Percentiles rank a stretch among this genome's conserved stretches.
These are phyloP conservation scores for Pisolithus microcarpus DNA, from an alignment of 768 basidiomycete species.

Conservation along the genomic window DNA sequence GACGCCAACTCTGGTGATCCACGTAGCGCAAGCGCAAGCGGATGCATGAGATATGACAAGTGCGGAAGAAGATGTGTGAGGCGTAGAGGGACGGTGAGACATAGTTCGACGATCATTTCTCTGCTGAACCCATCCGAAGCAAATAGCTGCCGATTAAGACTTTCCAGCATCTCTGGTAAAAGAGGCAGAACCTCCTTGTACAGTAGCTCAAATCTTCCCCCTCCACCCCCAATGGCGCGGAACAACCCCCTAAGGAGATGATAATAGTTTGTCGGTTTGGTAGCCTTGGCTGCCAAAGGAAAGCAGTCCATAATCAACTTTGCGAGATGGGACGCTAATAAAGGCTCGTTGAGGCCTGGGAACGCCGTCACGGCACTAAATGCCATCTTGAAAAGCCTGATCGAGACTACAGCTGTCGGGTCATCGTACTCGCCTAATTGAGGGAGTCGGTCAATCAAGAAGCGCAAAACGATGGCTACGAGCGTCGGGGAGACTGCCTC, in stretches of 20 bases:
- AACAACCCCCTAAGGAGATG: slow-evolving; percentile 88
- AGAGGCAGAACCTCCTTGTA: slow-evolving; percentile 96
- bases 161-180: slow-evolving; percentile 95
- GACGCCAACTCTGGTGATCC: slow-evolving; percentile 86
- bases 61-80: slow-evolving; percentile 94
- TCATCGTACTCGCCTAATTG: slow-evolving; percentile 82
- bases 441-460: slow-evolving; percentile 76
- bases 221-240: slow-evolving; percentile 85
- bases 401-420: slow-evolving; percentile 71
- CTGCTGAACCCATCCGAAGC: slow-evolving; percentile 74
- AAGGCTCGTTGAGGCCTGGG: slow-evolving; percentile 76
- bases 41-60: slow-evolving; percentile 93
- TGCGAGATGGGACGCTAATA: slow-evolving; percentile 87
- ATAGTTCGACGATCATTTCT: slow-evolving; percentile 95
- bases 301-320: slow-evolving; percentile 96
- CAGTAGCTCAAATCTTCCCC: slow-evolving; percentile 86
- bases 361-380: slow-evolving; percentile 78
- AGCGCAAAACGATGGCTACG: slow-evolving; percentile 81
- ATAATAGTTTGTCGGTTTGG: slow-evolving; percentile 89
- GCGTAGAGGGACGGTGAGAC: slow-evolving; percentile 91
- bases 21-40: slow-evolving; percentile 82
- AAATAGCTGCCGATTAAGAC: slow-evolving; percentile 81
- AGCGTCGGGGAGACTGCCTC: slow-evolving; percentile 74
- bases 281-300: slow-evolving; percentile 84
- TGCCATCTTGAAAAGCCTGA: slow-evolving; percentile 92